Conservation (phyloP, 345 rosid species). For the Populus deltoides region DNA sequence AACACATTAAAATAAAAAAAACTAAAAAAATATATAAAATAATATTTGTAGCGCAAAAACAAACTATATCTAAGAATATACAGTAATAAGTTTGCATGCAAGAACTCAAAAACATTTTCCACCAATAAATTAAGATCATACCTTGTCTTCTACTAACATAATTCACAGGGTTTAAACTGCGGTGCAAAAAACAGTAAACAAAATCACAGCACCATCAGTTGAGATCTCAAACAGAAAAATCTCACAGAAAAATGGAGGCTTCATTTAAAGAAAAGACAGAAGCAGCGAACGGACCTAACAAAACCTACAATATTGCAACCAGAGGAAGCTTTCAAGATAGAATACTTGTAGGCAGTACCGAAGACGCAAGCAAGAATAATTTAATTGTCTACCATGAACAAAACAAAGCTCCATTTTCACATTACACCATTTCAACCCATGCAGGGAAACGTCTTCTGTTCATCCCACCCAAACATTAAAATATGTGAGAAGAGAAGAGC, state of each 20-base stretch:
- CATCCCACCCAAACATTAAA: background rate
- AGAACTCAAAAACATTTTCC: too few species aligned
- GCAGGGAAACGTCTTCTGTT: background rate
- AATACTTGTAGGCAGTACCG: background rate
- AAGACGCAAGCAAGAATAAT: background rate
- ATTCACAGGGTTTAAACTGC: background rate
- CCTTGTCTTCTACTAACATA: background rate
- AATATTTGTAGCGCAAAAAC: too few species aligned
- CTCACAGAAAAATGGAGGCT: background rate
- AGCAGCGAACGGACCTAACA: background rate
- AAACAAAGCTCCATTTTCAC: background rate
- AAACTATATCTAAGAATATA: too few species aligned
- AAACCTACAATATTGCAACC: background rate
- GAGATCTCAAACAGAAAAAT: background rate
- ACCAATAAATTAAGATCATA: background rate
- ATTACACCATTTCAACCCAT: slow-evolving; percentile 1
- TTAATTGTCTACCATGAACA: background rate
- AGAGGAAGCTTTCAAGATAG: background rate
- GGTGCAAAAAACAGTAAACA: background rate
- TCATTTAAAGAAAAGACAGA: background rate
- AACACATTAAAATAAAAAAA: too few species aligned
- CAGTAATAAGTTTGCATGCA: too few species aligned
- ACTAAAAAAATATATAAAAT: too few species aligned
- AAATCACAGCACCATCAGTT: background rate
- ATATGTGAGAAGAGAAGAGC: background rate